These are phyloP conservation scores for Ophidiomyces ophidiicola DNA, from an alignment of 2,329 filamentous ascomycete species.

Conservation along the genomic window DNA sequence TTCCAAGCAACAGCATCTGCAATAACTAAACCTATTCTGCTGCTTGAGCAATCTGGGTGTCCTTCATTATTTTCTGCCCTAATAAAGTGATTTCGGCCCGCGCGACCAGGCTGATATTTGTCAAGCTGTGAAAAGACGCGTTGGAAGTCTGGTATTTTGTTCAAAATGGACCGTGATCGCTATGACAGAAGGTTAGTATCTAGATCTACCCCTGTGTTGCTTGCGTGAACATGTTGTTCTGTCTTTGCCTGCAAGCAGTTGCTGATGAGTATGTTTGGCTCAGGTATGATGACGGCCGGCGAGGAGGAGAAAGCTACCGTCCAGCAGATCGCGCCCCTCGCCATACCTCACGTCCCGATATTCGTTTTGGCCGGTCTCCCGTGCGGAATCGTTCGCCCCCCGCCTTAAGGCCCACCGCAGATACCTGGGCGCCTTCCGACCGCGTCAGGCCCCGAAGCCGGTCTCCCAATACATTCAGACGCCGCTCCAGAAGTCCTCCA, in stretches of 20 bases:
- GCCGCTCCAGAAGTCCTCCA: conserved; percentile 33
- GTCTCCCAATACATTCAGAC: conserved; percentile 30
- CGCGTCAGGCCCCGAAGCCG: conserved; percentile 31
- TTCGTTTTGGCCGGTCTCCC: conserved; percentile 27
- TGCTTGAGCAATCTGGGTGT: no score
- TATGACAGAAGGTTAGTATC: conserved; percentile 30
- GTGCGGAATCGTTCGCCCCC: conserved; percentile 25
- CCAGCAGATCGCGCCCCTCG: conserved; percentile 25
- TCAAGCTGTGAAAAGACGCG: no score
- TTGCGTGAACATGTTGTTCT: conserved; percentile 22
- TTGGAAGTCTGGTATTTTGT: no score
- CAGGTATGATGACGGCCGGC: conserved; percentile 26
- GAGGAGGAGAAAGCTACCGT: conserved; percentile 35
- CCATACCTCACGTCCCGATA: conserved; percentile 28
- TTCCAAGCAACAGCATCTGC: no score
- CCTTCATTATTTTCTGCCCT: no score
- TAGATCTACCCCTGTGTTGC: conserved; percentile 1
- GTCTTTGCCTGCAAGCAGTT: background rate
- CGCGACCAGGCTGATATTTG: no score
- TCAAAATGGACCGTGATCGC: conserved; percentile 31
- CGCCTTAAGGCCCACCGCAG: conserved; percentile 26
- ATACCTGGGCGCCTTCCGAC: conserved; percentile 33
- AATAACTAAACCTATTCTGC: no score
- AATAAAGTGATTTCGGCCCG: background rate
- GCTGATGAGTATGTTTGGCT: background rate